These are phyloP conservation scores for Xylariaceae sp. DNA, from an alignment of 2,329 filamentous ascomycete species.

Conservation along the genomic window DNA sequence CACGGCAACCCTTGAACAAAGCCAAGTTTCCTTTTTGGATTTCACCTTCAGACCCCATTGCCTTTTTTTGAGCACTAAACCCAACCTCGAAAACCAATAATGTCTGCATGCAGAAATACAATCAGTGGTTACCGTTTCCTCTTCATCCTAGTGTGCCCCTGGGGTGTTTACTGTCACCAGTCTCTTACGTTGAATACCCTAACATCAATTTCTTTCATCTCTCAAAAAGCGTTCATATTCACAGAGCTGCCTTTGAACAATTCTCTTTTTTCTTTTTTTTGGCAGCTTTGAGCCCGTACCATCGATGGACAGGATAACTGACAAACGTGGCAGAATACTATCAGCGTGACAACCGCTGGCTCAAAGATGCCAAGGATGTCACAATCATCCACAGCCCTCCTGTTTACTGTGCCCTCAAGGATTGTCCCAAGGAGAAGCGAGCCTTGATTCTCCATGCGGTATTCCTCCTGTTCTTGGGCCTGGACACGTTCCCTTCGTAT, in stretches of 20 bases:
- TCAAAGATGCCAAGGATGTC: background rate
- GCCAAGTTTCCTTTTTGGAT: slow-evolving; percentile 1
- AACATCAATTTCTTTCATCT: too few relatives aligned
- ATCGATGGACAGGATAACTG: background rate
- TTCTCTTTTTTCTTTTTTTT: background rate
- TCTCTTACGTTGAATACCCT: too few relatives aligned
- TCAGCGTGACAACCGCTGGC: background rate
- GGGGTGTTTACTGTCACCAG: too few relatives aligned
- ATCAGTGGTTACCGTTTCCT: too few relatives aligned
- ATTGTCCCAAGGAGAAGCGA: slow-evolving; percentile 56
- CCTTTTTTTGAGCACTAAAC: too few relatives aligned
- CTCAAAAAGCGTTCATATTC: too few relatives aligned
- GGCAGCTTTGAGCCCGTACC: too few relatives aligned
- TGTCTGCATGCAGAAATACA: too few relatives aligned
- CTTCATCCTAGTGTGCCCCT: too few relatives aligned
- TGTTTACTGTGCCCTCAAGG: slow-evolving; percentile 55
- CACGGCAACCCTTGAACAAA: slow-evolving; percentile 4
- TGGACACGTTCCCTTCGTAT: slow-evolving; percentile 73
- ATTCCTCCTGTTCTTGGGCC: slow-evolving; percentile 67
- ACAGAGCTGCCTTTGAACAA: too few relatives aligned
- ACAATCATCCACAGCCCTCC: slow-evolving; percentile 52
- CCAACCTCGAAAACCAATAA: too few relatives aligned
- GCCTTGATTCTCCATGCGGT: slow-evolving; percentile 67
- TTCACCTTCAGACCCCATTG: slow-evolving; percentile 1
- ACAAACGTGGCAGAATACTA: background rate